Base-by-base conservation (phyloP, 2,329 filamentous ascomycete genomes). In the Berkeleyomyces basicola region DNA sequence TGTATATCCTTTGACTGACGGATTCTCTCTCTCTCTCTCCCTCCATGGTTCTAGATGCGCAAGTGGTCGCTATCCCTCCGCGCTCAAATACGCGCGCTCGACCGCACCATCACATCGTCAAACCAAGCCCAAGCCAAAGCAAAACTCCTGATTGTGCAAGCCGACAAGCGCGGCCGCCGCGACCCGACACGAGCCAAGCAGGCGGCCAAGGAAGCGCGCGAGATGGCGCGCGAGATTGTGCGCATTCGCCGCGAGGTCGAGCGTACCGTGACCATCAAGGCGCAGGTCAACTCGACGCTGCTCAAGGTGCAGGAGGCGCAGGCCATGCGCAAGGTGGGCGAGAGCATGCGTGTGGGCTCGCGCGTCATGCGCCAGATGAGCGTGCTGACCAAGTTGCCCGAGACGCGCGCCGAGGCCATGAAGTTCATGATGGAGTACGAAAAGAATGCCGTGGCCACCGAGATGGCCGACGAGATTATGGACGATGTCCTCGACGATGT, bases 221-320 rank as follows among this genome's bases (percentile, higher is more conserved):
- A 86, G 67, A 96, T 96, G 73, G 93, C 93, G 33, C 82, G 84
- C 67, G 92, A 96, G 74, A 81, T 97, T 59, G 83, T 97, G 66
- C 85, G 88, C 61, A 82, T 89, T 65, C 87, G 93, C 67, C 88
- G 86, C 71, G 85, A 90, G 66, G 81, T 80, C 16, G 76, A 79
- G 39, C 84, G 93, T 3, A 80, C 97, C 46, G 79, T 86, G 16
- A 97, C 92, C 0, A 87, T 86, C 69, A 95, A 95, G 72, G 93
- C 93, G 1, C 93, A 97, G 75, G 82, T 99, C 58, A 85, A 86
- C 71, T 92, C 87, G 67, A 92, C 99, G 51, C 86, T 92, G 74
- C 95, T 97, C 90, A 93, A 97, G 75, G 92, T 99, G 70, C 90
- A 91, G 70, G 92, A 97, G 76, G 91, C 93, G 1, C 97, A 97